A percentile compares a stretch with the other conserved stretches of the same genome.
Evolutionary conservation across 106 monocot genomes (phyloP).

Genomic region (Ottelia alismoides): DNA sequence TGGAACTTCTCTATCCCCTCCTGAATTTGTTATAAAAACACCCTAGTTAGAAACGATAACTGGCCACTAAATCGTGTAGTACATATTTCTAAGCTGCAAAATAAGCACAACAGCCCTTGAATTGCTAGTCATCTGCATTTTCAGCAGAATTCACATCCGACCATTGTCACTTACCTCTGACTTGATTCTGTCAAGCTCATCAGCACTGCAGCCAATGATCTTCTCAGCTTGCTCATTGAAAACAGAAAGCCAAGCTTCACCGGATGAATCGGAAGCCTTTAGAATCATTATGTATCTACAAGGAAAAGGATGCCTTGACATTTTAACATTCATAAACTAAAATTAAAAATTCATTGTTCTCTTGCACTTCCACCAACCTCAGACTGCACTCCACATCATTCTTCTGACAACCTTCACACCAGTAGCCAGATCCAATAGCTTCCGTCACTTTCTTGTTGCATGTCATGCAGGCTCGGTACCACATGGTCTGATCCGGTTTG

Average conservation of each 20-base stretch:
- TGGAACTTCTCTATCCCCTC: slow-evolving; percentile 72
- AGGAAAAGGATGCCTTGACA: too few species aligned
- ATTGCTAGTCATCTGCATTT: too few species aligned
- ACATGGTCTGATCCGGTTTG: slow-evolving; percentile 90
- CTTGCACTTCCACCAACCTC: slow-evolving; percentile 26
- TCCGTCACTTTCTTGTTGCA: slow-evolving; percentile 98
- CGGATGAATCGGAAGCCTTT: slow-evolving; percentile 72
- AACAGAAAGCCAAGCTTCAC: slow-evolving; percentile 83
- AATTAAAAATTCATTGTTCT: neutral
- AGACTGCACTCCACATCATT: slow-evolving; percentile 74
- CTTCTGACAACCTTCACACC: slow-evolving; percentile 96
- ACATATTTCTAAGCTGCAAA: neutral
- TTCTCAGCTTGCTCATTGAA: slow-evolving; percentile 97
- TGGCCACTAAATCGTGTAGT: neutral
- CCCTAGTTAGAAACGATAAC: neutral
- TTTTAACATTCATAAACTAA: too few species aligned
- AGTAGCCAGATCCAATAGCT: slow-evolving; percentile 75
- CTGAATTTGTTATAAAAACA: slow-evolving; percentile 13
- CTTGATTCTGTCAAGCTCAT: slow-evolving; percentile 81
- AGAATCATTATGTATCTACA: slow-evolving; percentile 78
- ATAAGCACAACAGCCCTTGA: neutral
- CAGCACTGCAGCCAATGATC: slow-evolving; percentile 84
- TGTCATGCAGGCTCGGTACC: slow-evolving; percentile 91
- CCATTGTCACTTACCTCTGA: slow-evolving; percentile 33
- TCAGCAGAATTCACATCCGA: neutral